Conservation (phyloP, 2,329 filamentous ascomycete species). For the Aureobasidium sp. region DNA sequence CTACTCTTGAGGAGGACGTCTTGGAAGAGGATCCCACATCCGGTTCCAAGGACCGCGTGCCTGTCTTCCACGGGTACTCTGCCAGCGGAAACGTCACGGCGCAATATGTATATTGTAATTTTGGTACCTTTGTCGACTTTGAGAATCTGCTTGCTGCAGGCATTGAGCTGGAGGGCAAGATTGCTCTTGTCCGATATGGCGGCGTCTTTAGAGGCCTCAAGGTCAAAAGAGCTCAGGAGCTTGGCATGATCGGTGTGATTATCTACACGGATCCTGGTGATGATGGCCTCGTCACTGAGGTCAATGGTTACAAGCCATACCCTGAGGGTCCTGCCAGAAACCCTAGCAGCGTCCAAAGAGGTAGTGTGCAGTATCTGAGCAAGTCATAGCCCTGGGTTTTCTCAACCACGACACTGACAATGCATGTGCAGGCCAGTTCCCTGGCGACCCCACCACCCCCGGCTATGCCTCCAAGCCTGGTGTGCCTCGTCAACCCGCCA, state of each 20-base stretch:
- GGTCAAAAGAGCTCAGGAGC: conserved; percentile 82
- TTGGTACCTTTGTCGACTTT: conserved; percentile 79
- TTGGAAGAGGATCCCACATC: conserved; percentile 77
- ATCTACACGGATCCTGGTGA: conserved; percentile 87
- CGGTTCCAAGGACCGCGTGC: conserved; percentile 22
- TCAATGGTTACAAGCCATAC: conserved; percentile 72
- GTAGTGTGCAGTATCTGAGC: conserved; percentile 62
- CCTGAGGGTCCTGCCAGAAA: conserved; percentile 76
- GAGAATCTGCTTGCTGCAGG: conserved; percentile 72
- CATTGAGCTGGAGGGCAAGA: conserved; percentile 72
- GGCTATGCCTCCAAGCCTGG: conserved; percentile 91
- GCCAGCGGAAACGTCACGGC: conserved; percentile 87
- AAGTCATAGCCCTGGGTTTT: conserved; percentile 19
- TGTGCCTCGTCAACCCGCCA: conserved; percentile 64
- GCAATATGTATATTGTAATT: conserved; percentile 82
- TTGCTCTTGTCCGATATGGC: conserved; percentile 81
- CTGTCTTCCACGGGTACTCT: conserved; percentile 80
- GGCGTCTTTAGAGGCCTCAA: conserved; percentile 83
- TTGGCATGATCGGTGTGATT: conserved; percentile 79
- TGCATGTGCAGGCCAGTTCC: conserved; percentile 44
- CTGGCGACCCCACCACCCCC: conserved; percentile 79
- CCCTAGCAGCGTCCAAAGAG: conserved; percentile 82
- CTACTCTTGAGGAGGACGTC: conserved; percentile 75
- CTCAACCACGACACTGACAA: conserved; percentile 1
- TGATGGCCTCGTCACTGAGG: conserved; percentile 66